phyloP scores from a whole-genome alignment of 257 asterid genomes.

The Henckelia pumila region DNA sequence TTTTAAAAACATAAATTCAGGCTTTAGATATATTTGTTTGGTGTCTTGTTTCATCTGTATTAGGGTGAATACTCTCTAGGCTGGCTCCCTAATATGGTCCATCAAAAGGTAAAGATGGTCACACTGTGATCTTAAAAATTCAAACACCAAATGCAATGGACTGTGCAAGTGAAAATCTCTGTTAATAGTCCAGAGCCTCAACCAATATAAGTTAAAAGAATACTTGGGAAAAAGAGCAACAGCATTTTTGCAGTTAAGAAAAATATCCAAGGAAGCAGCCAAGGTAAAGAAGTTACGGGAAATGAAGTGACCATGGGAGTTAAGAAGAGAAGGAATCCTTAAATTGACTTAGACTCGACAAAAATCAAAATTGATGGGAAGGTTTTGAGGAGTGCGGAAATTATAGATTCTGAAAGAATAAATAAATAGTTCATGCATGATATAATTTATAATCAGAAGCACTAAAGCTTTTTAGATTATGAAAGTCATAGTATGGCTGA shows the following conservation, averaged over 20 bases:
- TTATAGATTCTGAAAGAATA: constrained; percentile 17
- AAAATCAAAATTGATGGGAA: background rate
- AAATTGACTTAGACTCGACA: background rate
- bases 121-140: background rate
- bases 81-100: background rate
- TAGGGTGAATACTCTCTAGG: background rate
- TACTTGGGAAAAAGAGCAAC: background rate
- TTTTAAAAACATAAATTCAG: background rate
- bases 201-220: background rate
- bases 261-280: background rate
- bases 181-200: background rate
- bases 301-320: background rate
- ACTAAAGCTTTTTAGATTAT: constrained; percentile 13
- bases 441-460: constrained; percentile 16
- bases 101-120: background rate
- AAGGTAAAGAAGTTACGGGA: background rate
- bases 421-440: constrained; percentile 19
- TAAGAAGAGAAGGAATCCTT: background rate
- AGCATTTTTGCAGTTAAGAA: background rate
- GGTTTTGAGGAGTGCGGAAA: constrained; percentile 5
- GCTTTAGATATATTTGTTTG: background rate
- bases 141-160: background rate
- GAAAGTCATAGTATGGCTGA: constrained; percentile 15
- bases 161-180: background rate
- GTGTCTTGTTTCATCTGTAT: background rate